These are phyloP conservation scores for Geotrichum siamense DNA, from an alignment of 1,139 yeast species.

Conservation along the genomic window DNA sequence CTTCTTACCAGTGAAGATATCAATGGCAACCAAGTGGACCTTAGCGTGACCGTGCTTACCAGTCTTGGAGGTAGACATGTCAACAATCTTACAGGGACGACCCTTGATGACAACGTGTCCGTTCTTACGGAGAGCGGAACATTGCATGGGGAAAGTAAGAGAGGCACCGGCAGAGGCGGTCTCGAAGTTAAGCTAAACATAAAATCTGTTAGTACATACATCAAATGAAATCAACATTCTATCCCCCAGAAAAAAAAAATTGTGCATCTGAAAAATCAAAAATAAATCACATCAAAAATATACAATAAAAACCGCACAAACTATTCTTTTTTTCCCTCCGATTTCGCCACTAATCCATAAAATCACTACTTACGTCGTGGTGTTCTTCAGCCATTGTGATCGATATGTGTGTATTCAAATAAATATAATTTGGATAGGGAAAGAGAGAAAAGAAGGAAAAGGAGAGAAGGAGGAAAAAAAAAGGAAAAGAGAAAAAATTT, in stretches of 20 bases:
- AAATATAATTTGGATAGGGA: conserved; percentile 10
- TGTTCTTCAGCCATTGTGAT: conserved; percentile 7
- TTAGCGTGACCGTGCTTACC: conserved; percentile 99
- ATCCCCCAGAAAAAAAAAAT: not conserved
- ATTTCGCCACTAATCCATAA: not conserved
- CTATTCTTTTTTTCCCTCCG: no score
- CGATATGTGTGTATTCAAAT: not conserved
- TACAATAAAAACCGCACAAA: no score
- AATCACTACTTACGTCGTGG: conserved; percentile 7
- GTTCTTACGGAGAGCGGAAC: conserved; percentile 99
- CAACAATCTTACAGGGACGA: conserved; percentile 99
- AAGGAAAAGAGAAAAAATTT: conserved; percentile 5
- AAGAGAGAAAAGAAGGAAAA: conserved; percentile 4
- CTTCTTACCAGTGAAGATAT: conserved; percentile 98
- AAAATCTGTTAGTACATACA: not conserved
- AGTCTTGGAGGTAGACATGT: conserved; percentile 99
- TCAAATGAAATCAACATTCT: not conserved
- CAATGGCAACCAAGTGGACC: conserved; percentile 98
- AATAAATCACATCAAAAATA: no score
- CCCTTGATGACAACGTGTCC: conserved; percentile 98
- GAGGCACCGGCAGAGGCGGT: conserved; percentile 99
- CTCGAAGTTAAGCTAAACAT: conserved; percentile 21
- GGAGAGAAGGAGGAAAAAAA: conserved; percentile 15
- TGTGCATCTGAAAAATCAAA: not conserved
- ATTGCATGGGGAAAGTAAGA: conserved; percentile 97